Evolutionary conservation across 192 early-diverging fungal genomes (phyloP), one percentile per base, ranked within the genome.

Genomic region (Backusella luteola): DNA sequence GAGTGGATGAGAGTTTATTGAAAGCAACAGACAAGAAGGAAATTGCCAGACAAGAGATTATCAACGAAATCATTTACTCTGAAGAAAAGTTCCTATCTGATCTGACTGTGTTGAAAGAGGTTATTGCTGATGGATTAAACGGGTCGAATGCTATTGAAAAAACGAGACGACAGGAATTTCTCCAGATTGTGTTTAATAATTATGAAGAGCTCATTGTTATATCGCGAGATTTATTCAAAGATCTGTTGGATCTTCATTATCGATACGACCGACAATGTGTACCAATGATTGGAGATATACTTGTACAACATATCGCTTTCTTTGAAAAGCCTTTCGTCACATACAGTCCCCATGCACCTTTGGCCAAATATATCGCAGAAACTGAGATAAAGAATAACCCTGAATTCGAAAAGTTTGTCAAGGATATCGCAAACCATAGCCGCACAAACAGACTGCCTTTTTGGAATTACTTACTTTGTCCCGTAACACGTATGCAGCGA

Each of bases 11-110:
- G 67, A 89, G 92, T 44, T 80, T 98, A 8, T 74, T 92, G 15
- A 90, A 91, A n/a, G 87, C 91, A n/a, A 88, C 92, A 6, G 79
- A 84, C 76, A 89, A 89, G 74, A 84, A 91, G 39, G 96, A 96
- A 67, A 87, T 91, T 8, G 90, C 92, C 72, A 85, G 98, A 52
- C 98, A 99, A 76, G 98, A 99, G 81, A 92, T 97, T 12, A 97
- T 99, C 67, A 94, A 92, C 77, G 98, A 99, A 77, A 92, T 97
- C 6, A 88, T 96, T 36, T 87, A 91, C 67, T 97, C 97, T 3
- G 98, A 99, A 86, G 87, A 88, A 32, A 96, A 97, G 78, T 99
- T 97, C 77, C 88, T 95, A 21, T 86, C 89, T 21, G 97, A 99
- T 88, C 87, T 99, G 32, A 87, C 93, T 52, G 88, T 93, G 39